Evolutionary conservation across 1,284 basidiomycete genomes (phyloP), one percentile per base, ranked within the genome.

Genomic region (Leccinum subrobustum): DNA sequence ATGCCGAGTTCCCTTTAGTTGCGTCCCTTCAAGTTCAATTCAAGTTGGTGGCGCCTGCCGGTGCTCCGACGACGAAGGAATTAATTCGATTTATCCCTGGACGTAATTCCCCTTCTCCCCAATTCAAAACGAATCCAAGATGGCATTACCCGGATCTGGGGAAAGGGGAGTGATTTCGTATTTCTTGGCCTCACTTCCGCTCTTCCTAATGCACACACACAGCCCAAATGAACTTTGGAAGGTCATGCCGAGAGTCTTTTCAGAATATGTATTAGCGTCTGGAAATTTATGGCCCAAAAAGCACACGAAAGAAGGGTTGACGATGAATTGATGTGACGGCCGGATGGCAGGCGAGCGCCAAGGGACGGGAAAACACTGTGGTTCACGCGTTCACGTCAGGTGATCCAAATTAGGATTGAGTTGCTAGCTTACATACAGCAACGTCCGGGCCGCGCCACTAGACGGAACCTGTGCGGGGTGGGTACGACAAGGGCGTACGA

Each of bases 61-160:
- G 8, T 33, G 4, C 60, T 52, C 47, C 50, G 42, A 37, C n/a
- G 60, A 58, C 53, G 61, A 66, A 42, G 42, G 12, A 42, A 52
- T 18, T 7, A 3, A 1, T n/a, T 52, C 52, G 33, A 52, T 20
- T 44, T 31, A 65, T 52, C 23, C 3, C 42, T 18, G 18, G 42
- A 20, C n/a, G 39, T 42, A 18, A 35, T 35, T 12, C 3, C 18
- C 42, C 39, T 18, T 18, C n/a, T 9, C 18, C 44, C 18, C 9
- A 47, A 12, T 20, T 5, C 0, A 47, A 47, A 20, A 47, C 44
- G 44, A 47, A 47, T 44, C 18, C 18, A 6, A 20, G 42, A 6
- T 20, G 37, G 0, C 42, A 18, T 20, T 20, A 20, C 18, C 9
- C 18, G 18, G 42, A 47, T 47, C 44, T 20, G 44, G 44, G 42